phyloP scores from a whole-genome alignment of 345 rosid genomes.

The Citrus sinensis region DVS_A1.0 CM039167.1:29159001-29159500 shows the following conservation, averaged over 20 bases:
- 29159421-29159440: slow-evolving; percentile 51
- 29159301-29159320: neutral
- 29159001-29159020: neutral
- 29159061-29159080: neutral
- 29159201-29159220: neutral
- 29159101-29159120: neutral
- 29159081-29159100: neutral
- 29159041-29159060: neutral
- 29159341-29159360: slow-evolving; percentile 11
- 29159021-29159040: neutral
- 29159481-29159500: neutral
- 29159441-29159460: slow-evolving; percentile 51
- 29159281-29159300: neutral
- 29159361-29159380: slow-evolving; percentile 2
- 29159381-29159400: slow-evolving; percentile 4
- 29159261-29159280: neutral
- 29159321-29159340: slow-evolving; percentile 5
- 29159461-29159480: slow-evolving; percentile 51
- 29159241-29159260: neutral
- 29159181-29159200: neutral
- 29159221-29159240: neutral
- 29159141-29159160: neutral
- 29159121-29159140: neutral
- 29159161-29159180: neutral
- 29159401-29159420: slow-evolving; percentile 9